These are phyloP conservation scores for Rubia yunnanensis DNA, from an alignment of 257 asterid species.

Conservation along the genomic window DNA sequence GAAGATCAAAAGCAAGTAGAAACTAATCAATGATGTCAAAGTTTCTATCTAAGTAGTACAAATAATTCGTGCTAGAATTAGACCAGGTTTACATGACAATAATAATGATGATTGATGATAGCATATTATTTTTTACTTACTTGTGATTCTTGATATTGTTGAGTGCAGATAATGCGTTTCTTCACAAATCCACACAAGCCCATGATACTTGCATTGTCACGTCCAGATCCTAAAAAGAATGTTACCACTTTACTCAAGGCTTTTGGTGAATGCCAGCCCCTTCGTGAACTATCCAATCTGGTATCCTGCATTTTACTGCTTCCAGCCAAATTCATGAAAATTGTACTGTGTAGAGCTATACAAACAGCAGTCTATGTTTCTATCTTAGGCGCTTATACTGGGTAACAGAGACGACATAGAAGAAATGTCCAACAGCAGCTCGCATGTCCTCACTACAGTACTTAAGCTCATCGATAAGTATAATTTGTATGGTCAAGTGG, in stretches of 20 bases:
- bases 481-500: conserved; percentile 56
- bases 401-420: conserved; percentile 67
- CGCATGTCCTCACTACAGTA: conserved; percentile 47
- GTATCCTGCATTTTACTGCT: conserved; percentile 19
- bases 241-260: conserved; percentile 59
- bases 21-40: background rate
- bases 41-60: background rate
- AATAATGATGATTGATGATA: background rate
- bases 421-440: conserved; percentile 52
- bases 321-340: background rate
- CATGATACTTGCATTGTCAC: conserved; percentile 63
- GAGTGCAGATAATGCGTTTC: conserved; percentile 52
- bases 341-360: background rate
- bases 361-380: conserved; percentile 13
- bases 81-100: background rate
- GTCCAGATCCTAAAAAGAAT: conserved; percentile 67
- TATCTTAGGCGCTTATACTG: conserved; percentile 45
- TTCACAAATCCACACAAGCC: conserved; percentile 67
- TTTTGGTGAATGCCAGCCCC: conserved; percentile 59
- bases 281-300: conserved; percentile 63
- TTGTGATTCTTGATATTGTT: background rate
- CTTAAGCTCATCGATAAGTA: conserved; percentile 55
- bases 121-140: background rate
- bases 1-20: background rate
- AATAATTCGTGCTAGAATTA: background rate